phyloP scores from a whole-genome alignment of 2,329 filamentous ascomycete genomes.

The Metarhizium humberi region DNA sequence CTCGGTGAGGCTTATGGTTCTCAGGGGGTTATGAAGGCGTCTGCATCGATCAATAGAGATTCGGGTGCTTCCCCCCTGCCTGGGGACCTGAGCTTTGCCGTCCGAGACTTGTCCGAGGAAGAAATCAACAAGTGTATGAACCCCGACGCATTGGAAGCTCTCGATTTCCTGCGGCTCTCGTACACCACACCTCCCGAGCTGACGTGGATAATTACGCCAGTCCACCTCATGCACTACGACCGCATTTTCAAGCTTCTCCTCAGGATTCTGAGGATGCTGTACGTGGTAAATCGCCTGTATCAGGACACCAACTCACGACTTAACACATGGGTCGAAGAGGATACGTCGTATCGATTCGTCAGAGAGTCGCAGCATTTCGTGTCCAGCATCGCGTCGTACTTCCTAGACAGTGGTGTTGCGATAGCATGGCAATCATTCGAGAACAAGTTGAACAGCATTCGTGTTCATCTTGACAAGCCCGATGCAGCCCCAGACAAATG shows the following conservation, averaged over 20 bases:
- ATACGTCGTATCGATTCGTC: slow-evolving; percentile 48
- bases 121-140: slow-evolving; percentile 81
- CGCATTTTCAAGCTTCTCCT: slow-evolving; percentile 73
- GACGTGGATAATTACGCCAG: slow-evolving; percentile 61
- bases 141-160: slow-evolving; percentile 69
- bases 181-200: slow-evolving; percentile 71
- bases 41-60: slow-evolving; percentile 13
- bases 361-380: slow-evolving; percentile 77
- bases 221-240: slow-evolving; percentile 72
- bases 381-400: slow-evolving; percentile 61
- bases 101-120: slow-evolving; percentile 67
- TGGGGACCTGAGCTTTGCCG: slow-evolving; percentile 69
- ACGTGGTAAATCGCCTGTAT: slow-evolving; percentile 58
- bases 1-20: slow-evolving; percentile 62
- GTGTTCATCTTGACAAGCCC: slow-evolving; percentile 42
- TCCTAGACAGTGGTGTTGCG: slow-evolving; percentile 69
- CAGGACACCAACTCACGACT: slow-evolving; percentile 40
- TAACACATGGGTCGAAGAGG: slow-evolving; percentile 27
- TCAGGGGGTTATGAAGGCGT: slow-evolving; percentile 9
- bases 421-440: slow-evolving; percentile 66
- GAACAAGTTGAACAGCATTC: slow-evolving; percentile 51
- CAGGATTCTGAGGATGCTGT: slow-evolving; percentile 68
- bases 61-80: slow-evolving; percentile 39
- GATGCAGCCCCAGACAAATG: slow-evolving; percentile 21
- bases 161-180: slow-evolving; percentile 86